Conservation (phyloP, 441 rosid species). For the Francoa sonchifolia region DNA sequence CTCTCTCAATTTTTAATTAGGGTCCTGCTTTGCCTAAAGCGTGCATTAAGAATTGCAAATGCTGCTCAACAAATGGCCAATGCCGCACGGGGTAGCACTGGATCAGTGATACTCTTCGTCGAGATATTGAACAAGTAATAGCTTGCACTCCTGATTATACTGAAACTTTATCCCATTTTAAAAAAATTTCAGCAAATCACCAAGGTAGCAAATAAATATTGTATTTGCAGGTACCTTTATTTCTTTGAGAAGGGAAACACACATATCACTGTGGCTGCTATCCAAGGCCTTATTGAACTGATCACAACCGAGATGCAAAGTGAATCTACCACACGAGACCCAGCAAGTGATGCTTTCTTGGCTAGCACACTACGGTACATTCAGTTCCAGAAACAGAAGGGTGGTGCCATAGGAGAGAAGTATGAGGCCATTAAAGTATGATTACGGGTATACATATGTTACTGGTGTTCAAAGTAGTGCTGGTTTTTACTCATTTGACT, state of each 20-base stretch:
- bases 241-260: constrained; percentile 86
- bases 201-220: too few species aligned
- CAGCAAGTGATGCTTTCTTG: constrained; percentile 68
- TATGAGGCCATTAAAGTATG: constrained; percentile 66
- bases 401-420: constrained; percentile 70
- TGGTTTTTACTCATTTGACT: too few species aligned
- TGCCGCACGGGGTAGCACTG: constrained; percentile 62
- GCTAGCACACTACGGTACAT: constrained; percentile 69
- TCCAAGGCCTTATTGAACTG: constrained; percentile 68
- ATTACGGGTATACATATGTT: constrained; percentile 4
- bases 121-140: constrained; percentile 89
- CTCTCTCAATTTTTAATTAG: constrained; percentile 23
- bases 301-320: constrained; percentile 70
- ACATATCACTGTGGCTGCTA: constrained; percentile 54
- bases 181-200: too few species aligned
- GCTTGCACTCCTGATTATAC: constrained; percentile 1
- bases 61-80: constrained; percentile 85
- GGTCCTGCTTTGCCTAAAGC: constrained; percentile 85
- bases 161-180: background rate
- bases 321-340: constrained; percentile 44
- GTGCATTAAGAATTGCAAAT: constrained; percentile 88
- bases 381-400: constrained; percentile 93
- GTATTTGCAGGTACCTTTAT: constrained; percentile 65
- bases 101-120: constrained; percentile 66
- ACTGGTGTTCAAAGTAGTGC: too few species aligned